Conservation (phyloP, 2,329 filamentous ascomycete species). For the Sporothrix schenckii region DNA sequence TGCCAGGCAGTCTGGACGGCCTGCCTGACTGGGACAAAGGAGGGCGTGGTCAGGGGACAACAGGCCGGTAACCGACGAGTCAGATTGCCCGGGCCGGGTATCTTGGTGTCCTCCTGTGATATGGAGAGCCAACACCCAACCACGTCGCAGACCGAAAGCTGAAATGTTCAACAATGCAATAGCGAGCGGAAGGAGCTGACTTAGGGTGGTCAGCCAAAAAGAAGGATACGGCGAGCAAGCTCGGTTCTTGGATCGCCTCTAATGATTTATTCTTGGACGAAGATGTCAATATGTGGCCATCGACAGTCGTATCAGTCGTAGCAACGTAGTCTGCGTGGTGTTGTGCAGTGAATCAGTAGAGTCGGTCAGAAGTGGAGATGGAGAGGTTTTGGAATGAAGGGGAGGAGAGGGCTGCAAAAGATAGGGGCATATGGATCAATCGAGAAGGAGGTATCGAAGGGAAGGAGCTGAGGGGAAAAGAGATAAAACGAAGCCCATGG, state of each 20-base stretch:
- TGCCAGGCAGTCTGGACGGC: neutral
- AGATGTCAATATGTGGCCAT: no score
- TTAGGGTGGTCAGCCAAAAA: neutral
- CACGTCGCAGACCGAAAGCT: neutral
- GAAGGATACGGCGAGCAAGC: neutral
- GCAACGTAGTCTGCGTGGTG: neutral
- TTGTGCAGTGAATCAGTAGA: constrained; percentile 29
- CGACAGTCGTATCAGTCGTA: no score
- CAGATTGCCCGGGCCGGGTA: neutral
- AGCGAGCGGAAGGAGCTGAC: neutral
- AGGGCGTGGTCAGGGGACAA: neutral
- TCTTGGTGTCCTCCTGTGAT: neutral
- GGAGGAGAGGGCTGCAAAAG: neutral
- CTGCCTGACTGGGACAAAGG: neutral
- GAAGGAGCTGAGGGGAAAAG: constrained; percentile 3
- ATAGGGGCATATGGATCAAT: neutral
- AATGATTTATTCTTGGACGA: constrained; percentile 13
- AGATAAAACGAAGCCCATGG: neutral
- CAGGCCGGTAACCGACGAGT: neutral
- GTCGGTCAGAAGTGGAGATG: constrained; percentile 20
- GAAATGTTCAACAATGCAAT: constrained; percentile 23
- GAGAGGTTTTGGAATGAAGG: neutral
- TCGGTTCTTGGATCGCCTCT: neutral
- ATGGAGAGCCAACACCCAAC: neutral
- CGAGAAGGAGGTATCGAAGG: constrained; percentile 5